Evolutionary conservation across 805 yeast species (phyloP).

Genomic region (Blastobotrys muscicola): DNA sequence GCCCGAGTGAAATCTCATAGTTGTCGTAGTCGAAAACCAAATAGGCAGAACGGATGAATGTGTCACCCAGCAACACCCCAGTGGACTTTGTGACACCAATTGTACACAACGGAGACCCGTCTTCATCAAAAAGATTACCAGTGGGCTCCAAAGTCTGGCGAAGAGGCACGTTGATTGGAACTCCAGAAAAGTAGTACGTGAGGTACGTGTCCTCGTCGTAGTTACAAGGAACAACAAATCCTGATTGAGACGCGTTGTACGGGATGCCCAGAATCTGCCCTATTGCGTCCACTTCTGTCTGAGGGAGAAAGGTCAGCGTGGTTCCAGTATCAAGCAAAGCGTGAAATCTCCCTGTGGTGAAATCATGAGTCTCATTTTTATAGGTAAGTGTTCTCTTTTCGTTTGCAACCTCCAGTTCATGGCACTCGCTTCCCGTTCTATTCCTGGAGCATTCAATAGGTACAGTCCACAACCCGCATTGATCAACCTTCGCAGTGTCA

Average conservation of each 20-base stretch:
- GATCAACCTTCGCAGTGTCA: conserved; percentile 46
- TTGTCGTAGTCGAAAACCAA: conserved; percentile 46
- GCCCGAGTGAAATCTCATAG: conserved; percentile 45
- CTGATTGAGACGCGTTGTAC: not conserved
- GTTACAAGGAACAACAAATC: conserved; percentile 1
- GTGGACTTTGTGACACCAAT: not conserved
- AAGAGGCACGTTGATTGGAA: conserved; percentile 2
- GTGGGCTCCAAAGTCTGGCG: conserved; percentile 2
- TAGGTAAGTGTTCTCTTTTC: not conserved
- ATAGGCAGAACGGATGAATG: conserved; percentile 43
- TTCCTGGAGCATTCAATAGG: conserved; percentile 8
- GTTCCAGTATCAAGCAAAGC: conserved; percentile 16
- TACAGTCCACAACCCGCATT: conserved; percentile 31
- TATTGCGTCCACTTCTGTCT: conserved; percentile 2
- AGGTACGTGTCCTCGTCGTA: not conserved
- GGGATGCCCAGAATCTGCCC: conserved; percentile 4
- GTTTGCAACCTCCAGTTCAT: conserved; percentile 15
- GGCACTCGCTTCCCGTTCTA: not conserved
- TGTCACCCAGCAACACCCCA: conserved; percentile 38
- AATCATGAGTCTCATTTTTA: not conserved
- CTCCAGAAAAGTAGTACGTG: conserved; percentile 1
- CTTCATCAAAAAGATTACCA: not conserved
- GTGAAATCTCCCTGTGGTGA: not conserved
- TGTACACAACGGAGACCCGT: conserved; percentile 1
- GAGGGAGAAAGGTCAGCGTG: conserved; percentile 13